Conservation (phyloP, 2,329 filamentous ascomycete genomes). For the Pyricularia pennisetigena region DNA sequence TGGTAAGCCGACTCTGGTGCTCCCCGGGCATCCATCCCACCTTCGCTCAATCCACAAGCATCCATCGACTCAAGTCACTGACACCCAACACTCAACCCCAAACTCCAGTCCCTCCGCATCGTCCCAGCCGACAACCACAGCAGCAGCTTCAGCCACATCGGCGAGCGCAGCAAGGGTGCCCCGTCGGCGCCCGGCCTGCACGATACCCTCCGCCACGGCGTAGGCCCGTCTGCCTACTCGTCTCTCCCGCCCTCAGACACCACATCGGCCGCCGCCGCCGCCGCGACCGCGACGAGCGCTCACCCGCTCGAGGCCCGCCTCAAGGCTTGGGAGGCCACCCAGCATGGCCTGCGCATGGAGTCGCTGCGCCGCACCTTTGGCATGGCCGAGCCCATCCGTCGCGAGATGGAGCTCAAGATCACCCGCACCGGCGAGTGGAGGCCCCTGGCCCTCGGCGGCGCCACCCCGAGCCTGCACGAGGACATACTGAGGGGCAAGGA, state of each 20-base stretch:
- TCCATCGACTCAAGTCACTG: slow-evolving; percentile 7
- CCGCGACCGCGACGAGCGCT: slow-evolving; percentile 39
- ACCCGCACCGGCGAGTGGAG: slow-evolving; percentile 71
- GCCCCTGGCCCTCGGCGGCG: slow-evolving; percentile 54
- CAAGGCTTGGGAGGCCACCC: slow-evolving; percentile 79
- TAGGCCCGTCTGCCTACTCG: slow-evolving; percentile 51
- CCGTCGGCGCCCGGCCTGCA: slow-evolving; percentile 89
- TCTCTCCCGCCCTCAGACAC: slow-evolving; percentile 23
- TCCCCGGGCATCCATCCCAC: neutral
- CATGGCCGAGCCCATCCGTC: slow-evolving; percentile 82
- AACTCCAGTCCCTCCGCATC: slow-evolving; percentile 73
- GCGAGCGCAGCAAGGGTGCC: slow-evolving; percentile 52
- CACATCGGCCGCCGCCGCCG: slow-evolving; percentile 29
- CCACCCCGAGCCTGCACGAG: slow-evolving; percentile 63
- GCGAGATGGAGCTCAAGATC: slow-evolving; percentile 93
- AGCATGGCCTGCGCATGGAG: slow-evolving; percentile 82
- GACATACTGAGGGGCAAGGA: slow-evolving; percentile 81
- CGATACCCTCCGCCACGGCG: slow-evolving; percentile 82
- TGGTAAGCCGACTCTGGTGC: slow-evolving; percentile 30
- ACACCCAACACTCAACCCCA: slow-evolving; percentile 9
- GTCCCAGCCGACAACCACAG: slow-evolving; percentile 61
- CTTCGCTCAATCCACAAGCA: neutral
- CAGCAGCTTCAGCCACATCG: slow-evolving; percentile 53
- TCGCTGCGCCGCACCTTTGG: slow-evolving; percentile 79
- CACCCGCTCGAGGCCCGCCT: slow-evolving; percentile 93